Evolutionary conservation across 2,329 filamentous ascomycete genomes (phyloP).

Genomic region (Exserohilum turcica): DNA sequence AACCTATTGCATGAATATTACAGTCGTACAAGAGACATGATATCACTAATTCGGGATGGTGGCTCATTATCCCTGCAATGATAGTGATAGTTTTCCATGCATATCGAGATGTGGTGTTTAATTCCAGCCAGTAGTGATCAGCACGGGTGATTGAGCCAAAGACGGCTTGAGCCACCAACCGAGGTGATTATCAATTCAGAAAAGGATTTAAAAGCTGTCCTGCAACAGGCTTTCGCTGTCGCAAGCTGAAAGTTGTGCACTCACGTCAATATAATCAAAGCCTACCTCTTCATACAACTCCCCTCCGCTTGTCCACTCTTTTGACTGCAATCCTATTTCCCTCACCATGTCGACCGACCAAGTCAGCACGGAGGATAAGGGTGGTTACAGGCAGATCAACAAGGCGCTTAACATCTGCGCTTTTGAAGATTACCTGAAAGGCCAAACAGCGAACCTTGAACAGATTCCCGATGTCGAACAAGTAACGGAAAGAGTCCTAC

Average conservation of each 20-base stretch:
- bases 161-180: too few species aligned
- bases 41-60: background rate
- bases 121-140: background rate
- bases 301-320: background rate
- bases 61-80: background rate
- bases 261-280: background rate
- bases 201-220: background rate
- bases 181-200: background rate
- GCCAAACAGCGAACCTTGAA: constrained; percentile 47
- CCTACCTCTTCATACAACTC: background rate
- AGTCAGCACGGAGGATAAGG: constrained; percentile 23
- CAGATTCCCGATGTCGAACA: constrained; percentile 49
- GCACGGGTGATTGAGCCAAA: background rate
- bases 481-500: constrained; percentile 50
- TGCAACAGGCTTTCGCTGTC: background rate
- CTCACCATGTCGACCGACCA: constrained; percentile 57
- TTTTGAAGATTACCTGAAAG: constrained; percentile 56
- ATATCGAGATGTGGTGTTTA: background rate
- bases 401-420: constrained; percentile 55
- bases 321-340: constrained; percentile 21
- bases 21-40: background rate
- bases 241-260: background rate
- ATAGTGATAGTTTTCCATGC: background rate
- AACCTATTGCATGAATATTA: background rate
- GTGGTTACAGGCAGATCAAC: constrained; percentile 55